phyloP scores from a whole-genome alignment of 345 rosid genomes.

The Eucalyptus curtisii region DNA sequence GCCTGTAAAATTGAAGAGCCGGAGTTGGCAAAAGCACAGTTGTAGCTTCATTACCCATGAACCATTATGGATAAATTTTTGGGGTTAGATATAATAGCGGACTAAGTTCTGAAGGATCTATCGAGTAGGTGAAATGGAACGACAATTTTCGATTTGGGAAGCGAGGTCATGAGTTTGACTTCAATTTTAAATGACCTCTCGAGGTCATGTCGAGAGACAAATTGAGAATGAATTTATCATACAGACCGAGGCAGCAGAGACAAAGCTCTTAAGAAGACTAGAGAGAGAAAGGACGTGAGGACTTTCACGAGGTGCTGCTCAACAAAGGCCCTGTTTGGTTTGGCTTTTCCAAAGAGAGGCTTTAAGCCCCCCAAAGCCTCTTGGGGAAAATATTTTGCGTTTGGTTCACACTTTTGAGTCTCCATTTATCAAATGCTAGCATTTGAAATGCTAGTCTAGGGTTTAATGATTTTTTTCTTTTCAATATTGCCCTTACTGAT shows the following conservation, averaged over 20 bases:
- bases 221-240: background rate
- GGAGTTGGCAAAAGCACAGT: background rate
- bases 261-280: background rate
- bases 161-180: background rate
- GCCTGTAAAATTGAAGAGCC: background rate
- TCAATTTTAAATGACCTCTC: background rate
- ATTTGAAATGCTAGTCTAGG: no score
- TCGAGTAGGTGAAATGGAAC: background rate
- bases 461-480: no score
- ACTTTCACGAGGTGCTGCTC: background rate
- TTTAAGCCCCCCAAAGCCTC: no score
- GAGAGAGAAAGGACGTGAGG: background rate
- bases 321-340: no score
- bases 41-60: background rate
- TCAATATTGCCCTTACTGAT: no score
- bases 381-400: no score
- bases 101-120: background rate
- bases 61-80: background rate
- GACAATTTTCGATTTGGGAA: background rate
- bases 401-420: no score
- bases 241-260: background rate
- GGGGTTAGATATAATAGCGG: background rate
- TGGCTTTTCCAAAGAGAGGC: no score
- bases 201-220: background rate
- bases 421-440: no score